These are phyloP conservation scores for Phallus indusiatus DNA, from an alignment of 768 basidiomycete species.

Conservation along the genomic window DNA sequence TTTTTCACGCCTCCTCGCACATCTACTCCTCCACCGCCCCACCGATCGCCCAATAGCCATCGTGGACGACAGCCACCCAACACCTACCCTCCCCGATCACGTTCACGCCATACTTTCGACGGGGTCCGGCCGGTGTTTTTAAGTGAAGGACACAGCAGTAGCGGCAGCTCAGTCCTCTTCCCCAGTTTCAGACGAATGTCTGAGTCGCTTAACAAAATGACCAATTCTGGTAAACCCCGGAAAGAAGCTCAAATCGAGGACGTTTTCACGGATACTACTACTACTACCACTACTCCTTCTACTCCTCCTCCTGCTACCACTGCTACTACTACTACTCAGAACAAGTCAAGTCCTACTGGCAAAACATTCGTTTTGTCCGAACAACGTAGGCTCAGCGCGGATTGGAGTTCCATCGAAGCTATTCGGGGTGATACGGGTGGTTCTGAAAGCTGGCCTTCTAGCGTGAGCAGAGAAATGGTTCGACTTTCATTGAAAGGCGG, in stretches of 20 bases:
- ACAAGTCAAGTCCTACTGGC: background rate
- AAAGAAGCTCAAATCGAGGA: conserved; percentile 17
- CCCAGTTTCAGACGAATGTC: conserved; percentile 1
- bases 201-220: background rate
- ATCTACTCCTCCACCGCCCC: background rate
- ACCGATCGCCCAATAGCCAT: background rate
- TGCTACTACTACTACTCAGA: conserved; percentile 13
- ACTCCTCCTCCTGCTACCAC: conserved; percentile 14
- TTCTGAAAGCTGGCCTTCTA: conserved; percentile 45
- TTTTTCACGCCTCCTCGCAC: conserved; percentile 3
- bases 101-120: background rate
- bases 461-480: conserved; percentile 48
- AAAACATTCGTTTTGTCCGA: conserved; percentile 13
- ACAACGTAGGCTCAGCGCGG: conserved; percentile 40
- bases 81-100: conserved; percentile 1
- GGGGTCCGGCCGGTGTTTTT: background rate
- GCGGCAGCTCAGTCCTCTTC: background rate
- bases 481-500: conserved; percentile 34
- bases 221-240: conserved; percentile 4
- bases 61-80: background rate
- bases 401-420: conserved; percentile 45
- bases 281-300: conserved; percentile 12
- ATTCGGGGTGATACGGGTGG: conserved; percentile 20
- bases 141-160: background rate
- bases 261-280: conserved; percentile 12